These are phyloP conservation scores for Ascocoryne sarcoides DNA, from an alignment of 2,329 filamentous ascomycete genomes.

Conservation along the genomic window DNA sequence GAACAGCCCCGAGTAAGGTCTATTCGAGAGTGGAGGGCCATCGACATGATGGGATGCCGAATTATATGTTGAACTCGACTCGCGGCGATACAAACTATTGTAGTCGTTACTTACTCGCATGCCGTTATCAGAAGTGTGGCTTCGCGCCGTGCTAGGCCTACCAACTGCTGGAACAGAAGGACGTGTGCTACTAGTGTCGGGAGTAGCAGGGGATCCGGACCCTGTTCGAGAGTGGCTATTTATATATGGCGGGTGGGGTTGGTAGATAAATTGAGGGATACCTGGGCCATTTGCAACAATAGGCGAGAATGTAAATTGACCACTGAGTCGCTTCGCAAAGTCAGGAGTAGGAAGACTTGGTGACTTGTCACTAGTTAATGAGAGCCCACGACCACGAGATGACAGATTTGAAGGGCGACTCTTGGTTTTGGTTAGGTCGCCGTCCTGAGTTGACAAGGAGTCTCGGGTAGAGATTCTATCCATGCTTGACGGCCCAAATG, in stretches of 20 bases:
- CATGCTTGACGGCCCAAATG: constrained; percentile 36
- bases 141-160: constrained; percentile 52
- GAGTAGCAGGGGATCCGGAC: constrained; percentile 47
- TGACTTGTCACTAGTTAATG: constrained; percentile 52
- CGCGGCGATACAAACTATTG: constrained; percentile 34
- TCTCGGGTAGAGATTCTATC: constrained; percentile 25
- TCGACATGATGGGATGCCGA: constrained; percentile 36
- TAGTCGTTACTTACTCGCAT: constrained; percentile 45
- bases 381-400: constrained; percentile 47
- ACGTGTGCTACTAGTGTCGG: constrained; percentile 43
- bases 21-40: constrained; percentile 19
- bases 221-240: constrained; percentile 43
- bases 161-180: constrained; percentile 15
- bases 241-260: constrained; percentile 40
- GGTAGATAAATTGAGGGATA: constrained; percentile 48
- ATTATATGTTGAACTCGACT: constrained; percentile 47
- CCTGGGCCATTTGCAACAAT: constrained; percentile 36
- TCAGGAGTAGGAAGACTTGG: constrained; percentile 58
- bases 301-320: constrained; percentile 55
- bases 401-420: constrained; percentile 25
- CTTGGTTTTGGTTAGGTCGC: constrained; percentile 21
- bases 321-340: constrained; percentile 56
- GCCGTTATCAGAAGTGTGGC: constrained; percentile 43
- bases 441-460: constrained; percentile 31
- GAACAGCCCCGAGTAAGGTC: constrained; percentile 68